A percentile compares a stretch with the other conserved stretches of the same genome.
These are phyloP conservation scores for Shiraia bambusicola DNA, from an alignment of 2,329 filamentous ascomycete species.

Conservation along the genomic window DNA sequence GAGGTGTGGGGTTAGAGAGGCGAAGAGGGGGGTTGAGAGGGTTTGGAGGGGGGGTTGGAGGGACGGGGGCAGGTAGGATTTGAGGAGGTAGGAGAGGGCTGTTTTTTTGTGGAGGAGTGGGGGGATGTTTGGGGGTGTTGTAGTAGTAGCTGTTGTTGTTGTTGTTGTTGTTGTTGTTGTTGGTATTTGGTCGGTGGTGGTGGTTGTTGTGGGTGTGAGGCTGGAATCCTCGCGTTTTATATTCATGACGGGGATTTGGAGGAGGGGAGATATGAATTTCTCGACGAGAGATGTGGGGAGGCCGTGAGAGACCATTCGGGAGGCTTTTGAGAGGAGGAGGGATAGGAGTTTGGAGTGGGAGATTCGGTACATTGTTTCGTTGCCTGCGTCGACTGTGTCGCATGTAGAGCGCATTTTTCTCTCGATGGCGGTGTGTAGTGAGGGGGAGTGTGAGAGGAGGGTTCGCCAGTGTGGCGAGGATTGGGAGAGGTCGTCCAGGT, in stretches of 20 bases:
- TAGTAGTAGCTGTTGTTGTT: too few relatives aligned
- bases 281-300: constrained; percentile 83
- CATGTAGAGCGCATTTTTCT: constrained; percentile 70
- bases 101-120: constrained; percentile 65
- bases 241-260: constrained; percentile 75
- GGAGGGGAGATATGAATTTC: constrained; percentile 71
- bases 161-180: constrained; percentile 7
- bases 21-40: constrained; percentile 63
- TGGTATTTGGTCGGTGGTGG: constrained; percentile 1
- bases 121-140: constrained; percentile 51
- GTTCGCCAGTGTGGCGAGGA: constrained; percentile 60
- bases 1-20: constrained; percentile 70
- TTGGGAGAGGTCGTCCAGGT: constrained; percentile 64
- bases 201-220: constrained; percentile 9
- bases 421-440: constrained; percentile 54
- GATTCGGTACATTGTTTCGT: constrained; percentile 82
- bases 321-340: constrained; percentile 70
- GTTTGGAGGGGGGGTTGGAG: constrained; percentile 48
- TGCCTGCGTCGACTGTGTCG: constrained; percentile 79
- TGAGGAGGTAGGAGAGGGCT: constrained; percentile 65
- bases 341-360: constrained; percentile 69
- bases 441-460: constrained; percentile 52
- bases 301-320: constrained; percentile 62
- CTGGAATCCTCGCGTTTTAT: constrained; percentile 61
- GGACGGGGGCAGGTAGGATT: constrained; percentile 56